phyloP scores from a whole-genome alignment of 768 basidiomycete genomes.

The Amylocystis lapponica region DNA sequence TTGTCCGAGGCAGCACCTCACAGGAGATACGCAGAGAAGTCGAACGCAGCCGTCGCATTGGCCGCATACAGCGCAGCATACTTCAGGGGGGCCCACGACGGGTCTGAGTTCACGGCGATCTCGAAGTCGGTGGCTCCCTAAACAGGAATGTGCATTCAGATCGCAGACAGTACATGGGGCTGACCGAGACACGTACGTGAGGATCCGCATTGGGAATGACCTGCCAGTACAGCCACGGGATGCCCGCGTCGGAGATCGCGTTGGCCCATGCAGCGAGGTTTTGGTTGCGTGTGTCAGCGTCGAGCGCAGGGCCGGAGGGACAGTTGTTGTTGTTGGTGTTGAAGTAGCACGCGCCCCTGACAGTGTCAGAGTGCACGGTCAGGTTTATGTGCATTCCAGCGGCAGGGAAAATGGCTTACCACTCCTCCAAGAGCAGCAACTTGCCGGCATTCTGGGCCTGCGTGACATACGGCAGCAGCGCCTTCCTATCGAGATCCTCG shows the following conservation, averaged over 20 bases:
- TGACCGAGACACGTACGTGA: slow-evolving; percentile 21
- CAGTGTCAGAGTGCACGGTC: neutral
- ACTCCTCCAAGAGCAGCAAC: slow-evolving; percentile 32
- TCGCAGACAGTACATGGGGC: no score
- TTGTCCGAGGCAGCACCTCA: no score
- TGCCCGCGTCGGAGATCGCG: slow-evolving; percentile 28
- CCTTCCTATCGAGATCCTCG: slow-evolving; percentile 22
- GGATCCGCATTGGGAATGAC: slow-evolving; percentile 31
- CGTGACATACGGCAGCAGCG: slow-evolving; percentile 20
- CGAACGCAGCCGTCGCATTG: slow-evolving; percentile 16
- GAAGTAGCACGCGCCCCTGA: slow-evolving; percentile 24
- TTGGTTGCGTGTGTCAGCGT: slow-evolving; percentile 25
- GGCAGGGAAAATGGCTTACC: no score
- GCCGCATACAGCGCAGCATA: slow-evolving; percentile 11
- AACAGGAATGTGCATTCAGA: no score
- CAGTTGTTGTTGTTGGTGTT: slow-evolving; percentile 23
- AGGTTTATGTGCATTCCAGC: no score
- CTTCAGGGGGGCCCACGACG: slow-evolving; percentile 15
- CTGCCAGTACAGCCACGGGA: slow-evolving; percentile 35
- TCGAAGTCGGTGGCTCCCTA: slow-evolving; percentile 18
- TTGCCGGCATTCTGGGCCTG: slow-evolving; percentile 30
- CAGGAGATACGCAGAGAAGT: slow-evolving; percentile 14
- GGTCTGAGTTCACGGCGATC: slow-evolving; percentile 14
- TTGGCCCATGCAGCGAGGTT: slow-evolving; percentile 29
- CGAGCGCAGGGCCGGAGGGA: slow-evolving; percentile 17